Evolutionary conservation across 2,329 filamentous ascomycete species (phyloP).

Genomic region (Trichoderma sp.): DNA sequence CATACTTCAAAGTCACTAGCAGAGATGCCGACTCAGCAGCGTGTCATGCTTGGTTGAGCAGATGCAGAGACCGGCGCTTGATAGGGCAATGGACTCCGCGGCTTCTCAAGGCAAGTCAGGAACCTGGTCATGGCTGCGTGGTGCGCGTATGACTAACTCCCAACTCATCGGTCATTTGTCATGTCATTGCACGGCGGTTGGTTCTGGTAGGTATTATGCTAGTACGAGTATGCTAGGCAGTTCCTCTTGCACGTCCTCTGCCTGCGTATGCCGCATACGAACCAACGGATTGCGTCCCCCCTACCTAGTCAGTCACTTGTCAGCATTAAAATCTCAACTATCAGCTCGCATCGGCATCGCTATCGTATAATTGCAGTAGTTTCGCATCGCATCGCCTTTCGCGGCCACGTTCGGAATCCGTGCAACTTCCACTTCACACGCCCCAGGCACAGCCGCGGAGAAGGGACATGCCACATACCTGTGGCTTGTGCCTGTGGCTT

Average conservation of each 20-base stretch:
- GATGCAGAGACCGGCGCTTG: background rate
- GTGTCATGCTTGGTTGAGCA: background rate
- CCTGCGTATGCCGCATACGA: background rate
- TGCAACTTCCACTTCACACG: background rate
- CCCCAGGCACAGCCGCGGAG: background rate
- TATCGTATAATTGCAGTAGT: background rate
- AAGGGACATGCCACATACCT: background rate
- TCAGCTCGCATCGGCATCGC: background rate
- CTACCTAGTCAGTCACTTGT: background rate
- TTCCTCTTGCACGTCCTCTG: background rate
- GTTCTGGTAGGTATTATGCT: background rate
- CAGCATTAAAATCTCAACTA: background rate
- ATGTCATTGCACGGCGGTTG: background rate
- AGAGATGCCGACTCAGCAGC: background rate
- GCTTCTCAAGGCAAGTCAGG: background rate
- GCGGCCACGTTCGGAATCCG: background rate
- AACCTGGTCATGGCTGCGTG: background rate
- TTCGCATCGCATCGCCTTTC: background rate
- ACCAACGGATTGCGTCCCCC: background rate
- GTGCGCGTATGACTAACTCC: background rate
- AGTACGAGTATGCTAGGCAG: background rate
- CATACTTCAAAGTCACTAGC: background rate
- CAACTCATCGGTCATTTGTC: conserved; percentile 8
- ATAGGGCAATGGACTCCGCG: background rate
- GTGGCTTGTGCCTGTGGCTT: background rate